Evolutionary conservation across 2,329 filamentous ascomycete species (phyloP).

Genomic region (Fusarium odoratissimum): DNA sequence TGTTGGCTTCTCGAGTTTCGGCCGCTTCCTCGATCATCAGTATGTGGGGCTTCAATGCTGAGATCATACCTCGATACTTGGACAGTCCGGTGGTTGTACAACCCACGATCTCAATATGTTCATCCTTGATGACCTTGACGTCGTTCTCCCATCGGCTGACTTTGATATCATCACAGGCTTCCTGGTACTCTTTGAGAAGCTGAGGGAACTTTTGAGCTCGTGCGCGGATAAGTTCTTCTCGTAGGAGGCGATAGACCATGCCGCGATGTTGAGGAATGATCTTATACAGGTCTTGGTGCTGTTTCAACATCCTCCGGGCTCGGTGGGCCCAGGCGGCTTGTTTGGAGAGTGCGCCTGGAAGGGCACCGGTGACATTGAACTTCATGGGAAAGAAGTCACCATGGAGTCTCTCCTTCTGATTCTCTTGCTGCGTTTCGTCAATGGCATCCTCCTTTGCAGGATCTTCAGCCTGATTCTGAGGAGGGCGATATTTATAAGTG

Average conservation of each 20-base stretch:
- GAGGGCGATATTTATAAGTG: conserved; percentile 40
- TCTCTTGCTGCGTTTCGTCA: conserved; percentile 20
- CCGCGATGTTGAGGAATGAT: conserved; percentile 68
- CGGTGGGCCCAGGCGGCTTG: conserved; percentile 21
- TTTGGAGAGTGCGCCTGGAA: conserved; percentile 8
- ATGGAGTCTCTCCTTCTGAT: conserved; percentile 64
- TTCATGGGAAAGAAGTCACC: conserved; percentile 55
- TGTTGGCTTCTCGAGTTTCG: conserved; percentile 75
- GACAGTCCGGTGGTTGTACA: conserved; percentile 83
- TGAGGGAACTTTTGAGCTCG: conserved; percentile 60
- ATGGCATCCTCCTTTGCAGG: background rate
- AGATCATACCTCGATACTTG: conserved; percentile 80
- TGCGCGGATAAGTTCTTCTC: conserved; percentile 62
- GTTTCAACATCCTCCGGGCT: conserved; percentile 24
- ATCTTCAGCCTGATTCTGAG: conserved; percentile 23
- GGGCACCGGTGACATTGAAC: conserved; percentile 34
- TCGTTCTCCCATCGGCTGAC: conserved; percentile 70
- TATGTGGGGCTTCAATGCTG: conserved; percentile 72
- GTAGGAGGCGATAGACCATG: conserved; percentile 74
- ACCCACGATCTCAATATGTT: conserved; percentile 65
- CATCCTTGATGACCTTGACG: conserved; percentile 52
- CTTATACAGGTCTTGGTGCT: conserved; percentile 66
- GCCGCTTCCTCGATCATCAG: conserved; percentile 85
- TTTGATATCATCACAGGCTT: conserved; percentile 63
- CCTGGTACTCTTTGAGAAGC: conserved; percentile 62